Evolutionary conservation across 2,329 filamentous ascomycete species (phyloP), one percentile per base, ranked within the genome.

Genomic region (Trichoderma atroviride): DNA sequence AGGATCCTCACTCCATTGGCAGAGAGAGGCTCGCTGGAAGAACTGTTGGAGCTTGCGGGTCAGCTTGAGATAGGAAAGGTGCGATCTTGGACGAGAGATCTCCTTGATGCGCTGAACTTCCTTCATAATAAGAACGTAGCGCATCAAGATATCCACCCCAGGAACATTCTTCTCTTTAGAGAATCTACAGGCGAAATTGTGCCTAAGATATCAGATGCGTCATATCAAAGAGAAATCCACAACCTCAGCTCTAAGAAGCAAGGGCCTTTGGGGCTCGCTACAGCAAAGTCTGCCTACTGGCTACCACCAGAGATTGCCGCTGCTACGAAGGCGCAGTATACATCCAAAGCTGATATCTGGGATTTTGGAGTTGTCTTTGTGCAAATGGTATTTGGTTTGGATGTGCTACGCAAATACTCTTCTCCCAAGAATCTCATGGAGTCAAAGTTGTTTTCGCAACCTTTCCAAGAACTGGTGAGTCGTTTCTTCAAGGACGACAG

Each of bases 301-400:
- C 80, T 92, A 7, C 89, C 94, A 1, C 92, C 94, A 1, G 94
- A 97, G 79, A 85, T 94, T 62, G 86, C 87, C 35, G 86, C 82
- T 58, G 85, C 84, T 0, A 87, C 86, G 70, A 90, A 87, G 33
- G 85, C 85, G 35, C 83, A 91, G 78, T 84, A 91, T 81, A 89
- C 87, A 1, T 87, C 87, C 75, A 97, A 97, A 78, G 93, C 93
- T 0, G 96, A 98, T 78, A 88, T 98, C 10, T 99, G 96, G 96
- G 92, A 97, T 73, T 89, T 99, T 75, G 96, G 96, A 5, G 88
- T 97, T 35, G 87, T 97, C 5, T 92, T 97, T 74, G 80, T 97
- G 50, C 95, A 99, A 78, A 97, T 98, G 93, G 87, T 96, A 4
- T 95, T 97, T 78, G 96, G 96, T 2, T 84, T 93, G 40, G 89